A percentile compares a stretch with the other conserved stretches of the same genome.
phyloP scores from a whole-genome alignment of 148 eudicot species.

The Arctostaphylos glauca region DNA sequence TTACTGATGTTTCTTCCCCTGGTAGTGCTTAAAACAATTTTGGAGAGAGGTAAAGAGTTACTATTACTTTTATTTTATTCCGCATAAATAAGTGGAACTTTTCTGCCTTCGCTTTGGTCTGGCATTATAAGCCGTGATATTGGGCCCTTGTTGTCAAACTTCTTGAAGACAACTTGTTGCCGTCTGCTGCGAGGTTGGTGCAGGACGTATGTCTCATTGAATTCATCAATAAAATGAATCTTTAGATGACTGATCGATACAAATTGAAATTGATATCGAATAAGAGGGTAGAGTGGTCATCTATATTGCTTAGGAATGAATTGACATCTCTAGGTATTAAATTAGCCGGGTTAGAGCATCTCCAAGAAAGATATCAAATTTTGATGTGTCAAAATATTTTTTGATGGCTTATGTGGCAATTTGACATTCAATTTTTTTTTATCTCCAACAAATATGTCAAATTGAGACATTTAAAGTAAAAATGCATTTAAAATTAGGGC shows the following conservation, averaged over 20 bases:
- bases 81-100: too few species aligned
- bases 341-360: neutral
- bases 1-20: slow-evolving; percentile 37
- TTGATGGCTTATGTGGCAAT: too few species aligned
- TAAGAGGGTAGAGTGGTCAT: neutral
- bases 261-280: neutral
- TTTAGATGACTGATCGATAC: neutral
- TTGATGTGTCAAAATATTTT: too few species aligned
- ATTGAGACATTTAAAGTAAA: too few species aligned
- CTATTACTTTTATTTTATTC: neutral
- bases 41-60: slow-evolving; percentile 24
- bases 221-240: neutral
- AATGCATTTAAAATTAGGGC: too few species aligned
- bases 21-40: slow-evolving; percentile 33
- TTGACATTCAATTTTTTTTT: too few species aligned
- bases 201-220: neutral
- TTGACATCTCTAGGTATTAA: neutral
- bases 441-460: too few species aligned
- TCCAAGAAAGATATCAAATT: too few species aligned
- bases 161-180: neutral
- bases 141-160: too few species aligned
- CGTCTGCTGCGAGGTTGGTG: neutral
- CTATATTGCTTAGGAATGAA: neutral
- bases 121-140: neutral
- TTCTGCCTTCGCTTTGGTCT: neutral